A percentile compares a stretch with the other conserved stretches of the same genome.
Evolutionary conservation across 78 protist genomes (phyloP).

Genomic region (Chrysochromulina parva): DNA sequence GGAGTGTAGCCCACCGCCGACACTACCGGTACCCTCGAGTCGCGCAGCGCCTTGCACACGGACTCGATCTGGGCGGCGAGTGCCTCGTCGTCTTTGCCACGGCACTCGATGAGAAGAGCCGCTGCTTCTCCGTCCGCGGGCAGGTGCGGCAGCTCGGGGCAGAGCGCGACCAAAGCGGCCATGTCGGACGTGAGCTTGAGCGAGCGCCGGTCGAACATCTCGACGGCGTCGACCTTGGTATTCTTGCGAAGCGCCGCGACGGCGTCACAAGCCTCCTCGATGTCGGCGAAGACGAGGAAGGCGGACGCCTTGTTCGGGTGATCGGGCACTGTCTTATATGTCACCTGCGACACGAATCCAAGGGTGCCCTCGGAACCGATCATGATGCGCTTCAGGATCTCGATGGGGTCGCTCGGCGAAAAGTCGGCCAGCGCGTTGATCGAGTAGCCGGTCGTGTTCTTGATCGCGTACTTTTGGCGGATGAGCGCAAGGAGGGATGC

Average conservation of each 20-base stretch:
- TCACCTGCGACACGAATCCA: conserved; percentile 43
- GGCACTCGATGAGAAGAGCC: conserved; percentile 35
- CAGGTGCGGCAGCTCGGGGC: not conserved
- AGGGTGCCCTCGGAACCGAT: conserved; percentile 62
- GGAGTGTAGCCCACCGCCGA: not conserved
- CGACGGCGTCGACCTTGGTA: conserved; percentile 37
- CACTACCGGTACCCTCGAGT: not conserved
- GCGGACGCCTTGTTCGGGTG: conserved; percentile 47
- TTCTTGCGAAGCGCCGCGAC: not conserved
- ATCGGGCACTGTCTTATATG: conserved; percentile 53
- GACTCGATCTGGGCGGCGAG: not conserved
- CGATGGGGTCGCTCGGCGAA: conserved; percentile 37
- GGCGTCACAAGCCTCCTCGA: conserved; percentile 40
- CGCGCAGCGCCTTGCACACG: not conserved
- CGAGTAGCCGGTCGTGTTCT: conserved; percentile 61
- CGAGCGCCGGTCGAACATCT: conserved; percentile 43
- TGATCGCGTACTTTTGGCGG: conserved; percentile 45
- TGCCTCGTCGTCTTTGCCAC: not conserved
- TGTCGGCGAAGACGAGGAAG: conserved; percentile 42
- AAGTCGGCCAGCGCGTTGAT: conserved; percentile 60
- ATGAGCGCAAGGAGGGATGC: conserved; percentile 18
- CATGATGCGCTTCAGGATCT: conserved; percentile 47
- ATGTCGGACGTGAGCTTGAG: not conserved
- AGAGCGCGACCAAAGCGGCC: not conserved
- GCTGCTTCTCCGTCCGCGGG: not conserved